phyloP scores from a whole-genome alignment of 192 early-diverging fungal species.

The Coemansia sp. region DNA sequence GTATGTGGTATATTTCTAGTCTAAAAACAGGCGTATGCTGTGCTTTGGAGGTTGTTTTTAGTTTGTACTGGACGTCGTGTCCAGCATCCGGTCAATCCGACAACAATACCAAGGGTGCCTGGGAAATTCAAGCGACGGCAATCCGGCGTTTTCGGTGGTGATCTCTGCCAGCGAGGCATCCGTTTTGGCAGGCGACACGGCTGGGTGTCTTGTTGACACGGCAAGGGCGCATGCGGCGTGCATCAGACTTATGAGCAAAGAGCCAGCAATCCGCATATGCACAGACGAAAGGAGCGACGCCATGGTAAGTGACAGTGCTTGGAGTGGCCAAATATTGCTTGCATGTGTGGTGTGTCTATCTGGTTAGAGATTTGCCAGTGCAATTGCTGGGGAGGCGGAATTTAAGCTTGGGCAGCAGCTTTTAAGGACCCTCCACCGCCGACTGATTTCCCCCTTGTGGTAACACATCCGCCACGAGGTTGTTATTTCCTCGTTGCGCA shows the following conservation, averaged over 20 bases:
- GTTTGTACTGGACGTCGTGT: constrained; percentile 36
- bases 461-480: not conserved
- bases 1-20: not conserved
- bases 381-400: too few relatives aligned
- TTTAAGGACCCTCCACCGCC: too few relatives aligned
- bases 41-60: constrained; percentile 9
- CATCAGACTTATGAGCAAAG: constrained; percentile 32
- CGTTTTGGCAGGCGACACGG: constrained; percentile 1
- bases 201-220: constrained; percentile 1
- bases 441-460: too few relatives aligned
- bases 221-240: constrained; percentile 14
- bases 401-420: too few relatives aligned
- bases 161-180: not conserved
- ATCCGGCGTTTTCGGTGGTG: constrained; percentile 10
- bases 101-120: constrained; percentile 26
- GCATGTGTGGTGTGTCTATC: not conserved
- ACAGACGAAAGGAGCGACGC: constrained; percentile 2
- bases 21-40: not conserved
- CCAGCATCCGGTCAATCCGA: constrained; percentile 42
- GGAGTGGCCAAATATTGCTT: not conserved
- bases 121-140: not conserved
- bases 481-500: not conserved
- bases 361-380: not conserved
- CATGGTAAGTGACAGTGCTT: constrained; percentile 23
- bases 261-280: constrained; percentile 24